Percentiles rank a stretch among this genome's conserved stretches.
These are phyloP conservation scores for Podaxis sp. DNA, from an alignment of 768 basidiomycete species.

Conservation along the genomic window DNA sequence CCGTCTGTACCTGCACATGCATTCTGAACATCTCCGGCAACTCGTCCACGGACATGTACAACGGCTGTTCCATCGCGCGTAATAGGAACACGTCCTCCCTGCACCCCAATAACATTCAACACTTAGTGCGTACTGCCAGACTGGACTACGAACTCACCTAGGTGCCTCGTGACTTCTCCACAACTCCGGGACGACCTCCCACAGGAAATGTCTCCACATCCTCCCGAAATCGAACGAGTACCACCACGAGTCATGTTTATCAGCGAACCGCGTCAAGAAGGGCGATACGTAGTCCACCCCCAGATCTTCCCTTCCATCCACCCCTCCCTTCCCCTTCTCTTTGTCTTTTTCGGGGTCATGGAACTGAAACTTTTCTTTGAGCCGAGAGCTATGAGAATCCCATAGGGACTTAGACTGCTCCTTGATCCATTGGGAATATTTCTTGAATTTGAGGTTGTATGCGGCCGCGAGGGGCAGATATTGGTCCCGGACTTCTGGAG, in stretches of 20 bases:
- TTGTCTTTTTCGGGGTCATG: no score
- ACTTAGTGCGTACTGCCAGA: background rate
- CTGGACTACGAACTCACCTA: background rate
- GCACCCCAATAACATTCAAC: background rate
- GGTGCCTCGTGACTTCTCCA: background rate
- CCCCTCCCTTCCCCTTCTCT: no score
- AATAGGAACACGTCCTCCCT: constrained; percentile 13
- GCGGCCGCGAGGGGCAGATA: background rate
- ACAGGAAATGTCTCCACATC: constrained; percentile 5
- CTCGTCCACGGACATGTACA: constrained; percentile 2
- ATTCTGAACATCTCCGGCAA: background rate
- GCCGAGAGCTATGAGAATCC: background rate
- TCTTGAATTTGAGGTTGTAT: constrained; percentile 9
- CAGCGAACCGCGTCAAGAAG: constrained; percentile 6
- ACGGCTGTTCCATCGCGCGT: constrained; percentile 10
- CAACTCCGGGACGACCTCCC: constrained; percentile 2
- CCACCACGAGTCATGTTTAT: constrained; percentile 2
- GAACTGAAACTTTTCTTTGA: background rate
- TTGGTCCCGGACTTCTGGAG: background rate
- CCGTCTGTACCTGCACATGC: background rate
- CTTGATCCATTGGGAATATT: constrained; percentile 5
- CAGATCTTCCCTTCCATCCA: background rate
- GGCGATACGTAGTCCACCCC: background rate
- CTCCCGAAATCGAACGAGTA: background rate
- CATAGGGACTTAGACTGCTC: constrained; percentile 1